Percentiles rank a stretch among this genome's conserved stretches.
These are phyloP conservation scores for Dioszegia crocea DNA, from an alignment of 768 basidiomycete genomes.

Conservation along the genomic window DNA sequence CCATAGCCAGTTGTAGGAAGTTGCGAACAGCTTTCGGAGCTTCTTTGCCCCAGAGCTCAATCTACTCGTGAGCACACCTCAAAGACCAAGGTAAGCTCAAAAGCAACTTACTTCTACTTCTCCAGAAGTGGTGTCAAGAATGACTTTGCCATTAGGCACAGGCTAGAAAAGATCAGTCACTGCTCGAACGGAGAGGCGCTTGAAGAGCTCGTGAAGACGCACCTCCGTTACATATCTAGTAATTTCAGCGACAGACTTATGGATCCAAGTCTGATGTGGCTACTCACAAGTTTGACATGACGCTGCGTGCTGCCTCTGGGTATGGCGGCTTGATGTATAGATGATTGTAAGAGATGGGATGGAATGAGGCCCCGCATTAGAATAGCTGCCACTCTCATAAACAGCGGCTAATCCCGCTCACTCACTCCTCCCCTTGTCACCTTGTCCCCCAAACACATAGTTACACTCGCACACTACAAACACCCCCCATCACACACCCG, in stretches of 20 bases:
- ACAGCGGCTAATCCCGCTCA: constrained; percentile 8
- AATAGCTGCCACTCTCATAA: neutral
- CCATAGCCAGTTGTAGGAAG: constrained; percentile 80
- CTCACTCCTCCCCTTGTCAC: neutral
- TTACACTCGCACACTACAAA: neutral
- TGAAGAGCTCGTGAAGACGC: neutral
- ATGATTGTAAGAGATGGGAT: neutral
- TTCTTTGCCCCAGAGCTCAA: constrained; percentile 96
- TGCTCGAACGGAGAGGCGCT: too few relatives aligned
- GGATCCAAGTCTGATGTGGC: neutral
- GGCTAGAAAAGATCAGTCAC: constrained; percentile 28
- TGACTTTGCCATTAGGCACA: constrained; percentile 75
- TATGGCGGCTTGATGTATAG: constrained; percentile 1
- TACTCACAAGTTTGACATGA: constrained; percentile 46
- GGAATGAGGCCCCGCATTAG: neutral
- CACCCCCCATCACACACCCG: neutral
- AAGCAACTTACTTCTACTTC: constrained; percentile 60
- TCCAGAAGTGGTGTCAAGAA: constrained; percentile 78
- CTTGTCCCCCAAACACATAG: neutral
- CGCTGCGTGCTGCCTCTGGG: too few relatives aligned
- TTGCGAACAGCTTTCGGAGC: constrained; percentile 90
- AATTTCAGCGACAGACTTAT: neutral
- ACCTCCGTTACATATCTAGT: constrained; percentile 45
- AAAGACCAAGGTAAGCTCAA: neutral
- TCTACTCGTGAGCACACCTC: constrained; percentile 52